phyloP scores from a whole-genome alignment of 2,329 filamentous ascomycete species.

The Dothidotthia symphoricarpi region DNA sequence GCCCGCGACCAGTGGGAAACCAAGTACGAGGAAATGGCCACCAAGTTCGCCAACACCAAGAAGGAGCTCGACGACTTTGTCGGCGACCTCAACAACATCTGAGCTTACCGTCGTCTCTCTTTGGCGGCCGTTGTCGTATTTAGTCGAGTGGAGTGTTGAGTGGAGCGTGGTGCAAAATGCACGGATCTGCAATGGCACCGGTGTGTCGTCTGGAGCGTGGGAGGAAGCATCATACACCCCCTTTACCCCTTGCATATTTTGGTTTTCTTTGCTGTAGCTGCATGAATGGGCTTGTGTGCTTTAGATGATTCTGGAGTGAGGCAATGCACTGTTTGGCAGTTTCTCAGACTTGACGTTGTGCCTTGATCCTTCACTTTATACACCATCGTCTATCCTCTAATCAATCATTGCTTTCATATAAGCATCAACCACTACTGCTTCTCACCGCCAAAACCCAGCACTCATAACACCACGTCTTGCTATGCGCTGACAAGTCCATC shows the following conservation, averaged over 20 bases:
- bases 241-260: constrained; percentile 27
- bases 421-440: no score
- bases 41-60: constrained; percentile 80
- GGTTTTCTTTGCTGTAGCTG: constrained; percentile 24
- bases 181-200: constrained; percentile 12
- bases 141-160: constrained; percentile 24
- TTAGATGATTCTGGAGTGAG: constrained; percentile 34
- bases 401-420: no score
- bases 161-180: constrained; percentile 19
- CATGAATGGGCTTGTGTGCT: constrained; percentile 31
- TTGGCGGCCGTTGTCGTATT: constrained; percentile 36
- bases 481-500: no score
- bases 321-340: constrained; percentile 27
- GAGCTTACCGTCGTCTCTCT: constrained; percentile 42
- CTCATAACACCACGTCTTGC: no score
- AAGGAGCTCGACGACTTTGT: constrained; percentile 92
- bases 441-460: no score
- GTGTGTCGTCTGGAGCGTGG: constrained; percentile 9
- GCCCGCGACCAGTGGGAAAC: constrained; percentile 91
- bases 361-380: constrained; percentile 1
- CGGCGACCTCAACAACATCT: constrained; percentile 90
- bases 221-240: constrained; percentile 19
- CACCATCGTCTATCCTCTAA: no score
- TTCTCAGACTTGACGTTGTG: no score
- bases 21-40: constrained; percentile 97